Base-by-base conservation (phyloP, 495 filamentous ascomycete species). In the Hypoxylon trugodes region DNA sequence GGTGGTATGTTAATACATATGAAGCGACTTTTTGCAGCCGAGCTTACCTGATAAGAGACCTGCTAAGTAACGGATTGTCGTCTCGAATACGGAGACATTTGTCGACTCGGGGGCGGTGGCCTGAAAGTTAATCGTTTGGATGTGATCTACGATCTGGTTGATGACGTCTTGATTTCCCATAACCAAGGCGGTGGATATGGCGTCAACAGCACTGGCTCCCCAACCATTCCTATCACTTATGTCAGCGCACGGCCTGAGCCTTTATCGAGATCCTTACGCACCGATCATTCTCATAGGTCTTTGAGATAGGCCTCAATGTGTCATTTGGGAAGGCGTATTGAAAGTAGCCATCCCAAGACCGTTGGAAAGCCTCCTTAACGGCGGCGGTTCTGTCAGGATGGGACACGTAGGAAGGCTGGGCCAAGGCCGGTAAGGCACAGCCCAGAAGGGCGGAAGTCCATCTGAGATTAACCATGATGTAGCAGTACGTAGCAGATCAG, bases 171-270 rank as follows among this genome's bases (percentile, higher is more conserved):
- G 75, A 18, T 91, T 82, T 36, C 79, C 79, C 91, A 96, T 96
- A 7, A 96, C 76, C 33, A 92, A 74, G 0, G 91, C 92, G 0
- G 92, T 96, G 54, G 84, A 89, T 25, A 96, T 76, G 9, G 91
- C 91, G 76, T 96, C 92, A 10, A 95, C 83, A 4, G 91, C 90
- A 35, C 84, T 89, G 36, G 92, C 92, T 8, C 92, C 92, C 92
- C 92, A 96, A 60, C 88, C 88, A 69, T 94, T 95, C 54, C 92
- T 92, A 28, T 4, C 35, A 7, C 4, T 16, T 18, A 1, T 30
- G 43, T 73, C 50, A 59, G 43, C 45, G 19, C 26, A 47, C 22
- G 19, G 26, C 59, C 3, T 42, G 53, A 25, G 66, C 42, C 21
- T n/a, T 0, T 13, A 15, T 24, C 18, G 6, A 7, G 6, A 28